phyloP scores from a whole-genome alignment of 176 grass and related monocot genomes.

The Carex parvula region DNA sequence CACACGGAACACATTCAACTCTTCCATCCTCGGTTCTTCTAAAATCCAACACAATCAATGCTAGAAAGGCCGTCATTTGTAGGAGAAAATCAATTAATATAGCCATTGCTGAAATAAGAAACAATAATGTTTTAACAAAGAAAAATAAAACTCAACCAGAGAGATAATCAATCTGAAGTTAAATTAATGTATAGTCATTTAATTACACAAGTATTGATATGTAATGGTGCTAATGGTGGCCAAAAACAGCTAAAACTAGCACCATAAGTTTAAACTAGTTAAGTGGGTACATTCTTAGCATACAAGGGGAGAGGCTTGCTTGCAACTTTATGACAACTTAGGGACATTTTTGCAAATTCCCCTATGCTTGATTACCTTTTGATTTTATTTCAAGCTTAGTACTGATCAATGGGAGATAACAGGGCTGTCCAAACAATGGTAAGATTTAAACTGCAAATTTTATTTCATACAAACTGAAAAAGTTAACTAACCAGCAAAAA shows the following conservation, averaged over 20 bases:
- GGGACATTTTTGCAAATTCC: background rate
- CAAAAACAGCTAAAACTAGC: background rate
- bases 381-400: background rate
- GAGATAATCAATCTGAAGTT: conserved; percentile 26
- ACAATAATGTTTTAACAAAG: conserved; percentile 26
- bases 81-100: conserved; percentile 93
- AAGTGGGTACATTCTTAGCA: background rate
- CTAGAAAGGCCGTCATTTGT: conserved; percentile 89
- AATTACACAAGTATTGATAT: background rate
- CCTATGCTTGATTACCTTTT: background rate
- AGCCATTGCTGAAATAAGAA: conserved; percentile 84
- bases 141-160: conserved; percentile 23
- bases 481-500: conserved; percentile 90
- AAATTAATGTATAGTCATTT: background rate
- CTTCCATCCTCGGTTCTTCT: conserved; percentile 76
- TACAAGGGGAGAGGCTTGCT: background rate
- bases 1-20: conserved; percentile 87
- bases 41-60: conserved; percentile 84
- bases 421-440: background rate
- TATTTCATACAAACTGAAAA: background rate
- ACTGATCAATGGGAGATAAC: background rate
- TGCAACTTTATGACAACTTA: background rate
- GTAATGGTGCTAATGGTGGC: background rate
- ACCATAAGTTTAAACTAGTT: background rate
- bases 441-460: background rate